Percentiles rank a stretch among this genome's conserved stretches.
phyloP scores from a whole-genome alignment of 495 filamentous ascomycete genomes.

The Barbatosphaeria neglecta region DNA sequence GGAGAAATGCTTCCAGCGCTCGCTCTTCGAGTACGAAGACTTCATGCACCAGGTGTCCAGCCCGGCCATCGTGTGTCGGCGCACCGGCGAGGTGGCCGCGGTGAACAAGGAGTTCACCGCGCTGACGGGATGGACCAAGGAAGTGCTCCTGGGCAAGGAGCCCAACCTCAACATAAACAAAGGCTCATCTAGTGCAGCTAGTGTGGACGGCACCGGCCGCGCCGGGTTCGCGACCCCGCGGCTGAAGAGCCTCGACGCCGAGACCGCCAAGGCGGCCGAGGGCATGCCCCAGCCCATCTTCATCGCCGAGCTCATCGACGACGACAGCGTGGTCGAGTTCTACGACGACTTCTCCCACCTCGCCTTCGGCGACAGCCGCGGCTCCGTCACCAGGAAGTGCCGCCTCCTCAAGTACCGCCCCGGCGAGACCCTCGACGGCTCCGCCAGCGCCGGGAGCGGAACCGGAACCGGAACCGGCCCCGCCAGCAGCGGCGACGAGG shows the following conservation, averaged over 20 bases:
- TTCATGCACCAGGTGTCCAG: conserved; percentile 79
- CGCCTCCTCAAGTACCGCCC: conserved; percentile 85
- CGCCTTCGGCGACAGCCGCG: conserved; percentile 80
- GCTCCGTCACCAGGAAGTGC: conserved; percentile 70
- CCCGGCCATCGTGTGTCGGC: conserved; percentile 80
- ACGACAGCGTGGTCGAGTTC: conserved; percentile 85
- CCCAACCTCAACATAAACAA: conserved; percentile 83
- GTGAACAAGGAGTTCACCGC: conserved; percentile 92
- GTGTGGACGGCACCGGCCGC: conserved; percentile 17
- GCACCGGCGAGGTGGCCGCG: conserved; percentile 84
- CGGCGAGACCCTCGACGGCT: conserved; percentile 48
- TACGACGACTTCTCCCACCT: conserved; percentile 91
- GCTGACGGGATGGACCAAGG: conserved; percentile 87
- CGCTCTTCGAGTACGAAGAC: conserved; percentile 82
- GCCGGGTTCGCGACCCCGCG: conserved; percentile 33
- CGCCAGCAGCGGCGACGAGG: conserved; percentile 15
- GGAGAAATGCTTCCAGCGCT: conserved; percentile 93
- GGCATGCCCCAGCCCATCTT: conserved; percentile 60
- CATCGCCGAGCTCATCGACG: conserved; percentile 83
- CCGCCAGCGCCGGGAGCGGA: conserved; percentile 7
- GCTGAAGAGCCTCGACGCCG: conserved; percentile 25
- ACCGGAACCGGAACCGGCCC: conserved; percentile 11
- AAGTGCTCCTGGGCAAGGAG: conserved; percentile 78
- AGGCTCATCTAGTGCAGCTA: conserved; percentile 22
- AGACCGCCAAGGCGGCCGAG: conserved; percentile 15